Conservation (phyloP, 108 stramenopile species). For the Cylindrotheca fusiformis region DNA sequence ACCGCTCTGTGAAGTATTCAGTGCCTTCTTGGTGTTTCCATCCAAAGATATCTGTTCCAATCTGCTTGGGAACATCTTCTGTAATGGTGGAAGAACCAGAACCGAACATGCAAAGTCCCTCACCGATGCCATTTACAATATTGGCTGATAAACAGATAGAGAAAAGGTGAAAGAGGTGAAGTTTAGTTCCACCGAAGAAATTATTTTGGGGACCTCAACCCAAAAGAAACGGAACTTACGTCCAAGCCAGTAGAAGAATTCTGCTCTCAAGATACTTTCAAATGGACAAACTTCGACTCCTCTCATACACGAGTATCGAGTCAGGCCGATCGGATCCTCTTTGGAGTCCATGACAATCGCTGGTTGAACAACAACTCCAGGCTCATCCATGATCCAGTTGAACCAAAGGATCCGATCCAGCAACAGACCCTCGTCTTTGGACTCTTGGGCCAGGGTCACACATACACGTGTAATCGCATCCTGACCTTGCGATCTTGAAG, state of each 20-base stretch:
- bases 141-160: too few relatives aligned
- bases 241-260: conserved; percentile 1
- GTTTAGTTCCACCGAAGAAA: too few relatives aligned
- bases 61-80: not conserved
- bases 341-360: conserved; percentile 4
- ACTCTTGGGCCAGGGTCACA: conserved; percentile 4
- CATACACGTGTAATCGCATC: not conserved
- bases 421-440: conserved; percentile 1
- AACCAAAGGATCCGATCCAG: conserved; percentile 5
- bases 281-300: conserved; percentile 4
- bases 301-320: not conserved
- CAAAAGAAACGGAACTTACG: too few relatives aligned
- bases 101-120: not conserved
- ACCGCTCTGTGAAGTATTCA: too few relatives aligned
- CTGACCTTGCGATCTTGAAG: not conserved
- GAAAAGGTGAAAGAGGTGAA: too few relatives aligned
- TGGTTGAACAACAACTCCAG: not conserved
- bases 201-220: too few relatives aligned
- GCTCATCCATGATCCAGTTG: conserved; percentile 1
- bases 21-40: not conserved
- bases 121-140: not conserved
- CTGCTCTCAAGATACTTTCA: not conserved
- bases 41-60: not conserved
- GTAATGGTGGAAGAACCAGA: not conserved
- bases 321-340: not conserved